Evolutionary conservation across 805 yeast species (phyloP).

Genomic region (Myxozyma nipponensis): DNA sequence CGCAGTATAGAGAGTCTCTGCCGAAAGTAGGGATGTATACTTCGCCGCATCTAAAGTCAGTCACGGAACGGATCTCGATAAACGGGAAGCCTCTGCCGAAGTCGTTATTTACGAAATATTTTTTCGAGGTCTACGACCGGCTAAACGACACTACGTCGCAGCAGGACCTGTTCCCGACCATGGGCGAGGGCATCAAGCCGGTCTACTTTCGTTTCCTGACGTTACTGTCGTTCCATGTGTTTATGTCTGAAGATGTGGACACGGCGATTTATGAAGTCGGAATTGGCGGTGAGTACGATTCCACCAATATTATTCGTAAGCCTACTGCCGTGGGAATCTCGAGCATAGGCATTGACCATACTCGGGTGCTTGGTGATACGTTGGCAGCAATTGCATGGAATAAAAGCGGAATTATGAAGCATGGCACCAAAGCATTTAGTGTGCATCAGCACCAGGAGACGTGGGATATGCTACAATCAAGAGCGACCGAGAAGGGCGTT

Average conservation of each 20-base stretch:
- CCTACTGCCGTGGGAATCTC: conserved; percentile 87
- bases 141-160: conserved; percentile 53
- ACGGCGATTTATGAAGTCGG: conserved; percentile 97
- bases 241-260: conserved; percentile 82
- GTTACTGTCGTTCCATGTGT: conserved; percentile 83
- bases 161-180: conserved; percentile 59
- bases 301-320: conserved; percentile 78
- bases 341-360: conserved; percentile 88
- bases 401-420: conserved; percentile 88
- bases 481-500: conserved; percentile 66
- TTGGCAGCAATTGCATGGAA: conserved; percentile 92
- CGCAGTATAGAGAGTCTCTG: conserved; percentile 48
- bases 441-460: conserved; percentile 57
- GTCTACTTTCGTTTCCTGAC: conserved; percentile 92
- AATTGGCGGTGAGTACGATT: conserved; percentile 95
- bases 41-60: conserved; percentile 91
- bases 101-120: conserved; percentile 76
- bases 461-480: conserved; percentile 45
- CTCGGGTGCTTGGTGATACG: conserved; percentile 78
- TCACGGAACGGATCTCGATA: conserved; percentile 84
- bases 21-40: conserved; percentile 85
- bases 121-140: conserved; percentile 91
- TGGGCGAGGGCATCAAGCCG: conserved; percentile 72
- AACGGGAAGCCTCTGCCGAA: conserved; percentile 83
- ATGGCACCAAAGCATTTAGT: conserved; percentile 60